These are phyloP conservation scores for Neoboletus magnificus DNA, from an alignment of 768 basidiomycete species.

Conservation along the genomic window DNA sequence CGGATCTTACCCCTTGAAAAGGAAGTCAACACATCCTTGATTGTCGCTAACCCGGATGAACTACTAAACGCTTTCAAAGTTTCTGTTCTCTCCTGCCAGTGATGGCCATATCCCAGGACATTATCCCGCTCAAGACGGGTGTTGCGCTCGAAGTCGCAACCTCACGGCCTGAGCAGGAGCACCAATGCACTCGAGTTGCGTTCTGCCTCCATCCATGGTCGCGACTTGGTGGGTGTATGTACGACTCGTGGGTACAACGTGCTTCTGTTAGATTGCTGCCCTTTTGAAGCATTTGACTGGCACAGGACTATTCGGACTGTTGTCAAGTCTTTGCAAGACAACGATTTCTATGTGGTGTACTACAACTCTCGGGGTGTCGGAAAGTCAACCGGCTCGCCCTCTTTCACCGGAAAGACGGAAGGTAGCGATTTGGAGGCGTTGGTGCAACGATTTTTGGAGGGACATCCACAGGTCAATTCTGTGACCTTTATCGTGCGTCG, in stretches of 20 bases:
- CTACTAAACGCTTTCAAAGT: background rate
- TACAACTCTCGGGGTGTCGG: slow-evolving; percentile 83
- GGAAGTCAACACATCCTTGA: background rate
- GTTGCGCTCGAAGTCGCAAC: slow-evolving; percentile 43
- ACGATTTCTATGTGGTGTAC: slow-evolving; percentile 56
- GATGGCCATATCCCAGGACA: slow-evolving; percentile 8
- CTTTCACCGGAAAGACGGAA: slow-evolving; percentile 70
- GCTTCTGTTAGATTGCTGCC: background rate
- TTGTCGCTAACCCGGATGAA: background rate
- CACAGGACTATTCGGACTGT: slow-evolving; percentile 43
- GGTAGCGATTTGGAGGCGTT: slow-evolving; percentile 65
- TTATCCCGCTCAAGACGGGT: slow-evolving; percentile 34
- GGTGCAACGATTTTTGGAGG: slow-evolving; percentile 49
- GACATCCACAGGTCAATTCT: slow-evolving; percentile 41
- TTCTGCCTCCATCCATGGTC: slow-evolving; percentile 85
- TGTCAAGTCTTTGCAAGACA: slow-evolving; percentile 37
- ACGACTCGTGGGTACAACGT: slow-evolving; percentile 60
- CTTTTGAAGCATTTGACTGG: background rate
- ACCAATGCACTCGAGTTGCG: slow-evolving; percentile 44
- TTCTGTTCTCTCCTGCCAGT: background rate
- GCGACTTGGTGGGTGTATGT: slow-evolving; percentile 75
- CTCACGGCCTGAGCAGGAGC: slow-evolving; percentile 24
- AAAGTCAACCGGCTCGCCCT: slow-evolving; percentile 65
- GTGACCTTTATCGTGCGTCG: slow-evolving; percentile 59
- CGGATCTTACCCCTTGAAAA: background rate